Conservation (phyloP, 2,329 filamentous ascomycete species). For the Hymenoscyphus albidus region DNA sequence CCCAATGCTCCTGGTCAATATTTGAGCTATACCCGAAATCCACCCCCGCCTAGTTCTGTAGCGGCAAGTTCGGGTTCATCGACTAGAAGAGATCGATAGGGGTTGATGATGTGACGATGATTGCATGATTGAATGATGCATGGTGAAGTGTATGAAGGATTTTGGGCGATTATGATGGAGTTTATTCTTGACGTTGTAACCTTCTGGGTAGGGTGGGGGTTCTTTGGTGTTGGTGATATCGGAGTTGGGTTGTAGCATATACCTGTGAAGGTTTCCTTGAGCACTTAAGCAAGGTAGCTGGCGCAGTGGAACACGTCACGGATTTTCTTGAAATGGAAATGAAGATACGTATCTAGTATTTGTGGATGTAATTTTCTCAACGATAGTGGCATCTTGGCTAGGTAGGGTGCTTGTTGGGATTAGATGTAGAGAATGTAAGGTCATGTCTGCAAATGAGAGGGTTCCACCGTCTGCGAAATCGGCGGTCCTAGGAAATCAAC, state of each 20-base stretch:
- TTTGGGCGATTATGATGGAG: neutral
- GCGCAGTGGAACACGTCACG: neutral
- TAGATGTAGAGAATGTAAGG: no score
- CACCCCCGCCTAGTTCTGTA: slow-evolving; percentile 9
- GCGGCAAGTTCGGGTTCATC: neutral
- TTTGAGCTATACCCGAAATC: slow-evolving; percentile 23
- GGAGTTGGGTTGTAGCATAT: neutral
- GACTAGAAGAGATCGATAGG: slow-evolving; percentile 6
- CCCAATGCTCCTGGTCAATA: slow-evolving; percentile 20
- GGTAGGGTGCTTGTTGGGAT: no score
- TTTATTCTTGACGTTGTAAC: neutral
- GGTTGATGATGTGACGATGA: slow-evolving; percentile 3
- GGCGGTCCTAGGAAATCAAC: no score
- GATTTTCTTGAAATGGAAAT: neutral
- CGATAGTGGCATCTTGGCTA: no score
- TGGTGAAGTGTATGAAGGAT: neutral
- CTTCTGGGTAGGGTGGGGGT: neutral
- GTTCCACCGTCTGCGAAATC: no score
- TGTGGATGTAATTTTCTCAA: no score
- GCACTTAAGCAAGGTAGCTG: neutral
- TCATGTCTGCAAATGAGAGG: no score
- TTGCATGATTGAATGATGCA: slow-evolving; percentile 1
- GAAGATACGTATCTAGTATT: no score
- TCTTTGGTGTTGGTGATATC: neutral
- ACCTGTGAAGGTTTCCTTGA: neutral